phyloP scores from a whole-genome alignment of 352 stramenopile species.

The Globisporangium irregulare region DNA sequence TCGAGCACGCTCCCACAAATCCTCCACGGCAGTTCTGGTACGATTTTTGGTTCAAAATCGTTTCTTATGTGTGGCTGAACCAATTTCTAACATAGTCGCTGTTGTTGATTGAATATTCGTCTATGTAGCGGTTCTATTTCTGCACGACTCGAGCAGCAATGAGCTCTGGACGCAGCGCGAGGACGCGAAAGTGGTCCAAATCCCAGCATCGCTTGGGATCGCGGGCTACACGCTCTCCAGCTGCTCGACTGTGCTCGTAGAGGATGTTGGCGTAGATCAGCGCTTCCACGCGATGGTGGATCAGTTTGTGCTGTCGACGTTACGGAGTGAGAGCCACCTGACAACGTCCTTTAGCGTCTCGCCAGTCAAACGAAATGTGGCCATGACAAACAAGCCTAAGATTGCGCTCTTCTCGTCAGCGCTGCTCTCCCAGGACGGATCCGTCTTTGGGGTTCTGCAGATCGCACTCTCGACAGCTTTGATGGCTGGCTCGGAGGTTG shows the following conservation, averaged over 20 bases:
- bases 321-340: constrained; percentile 6
- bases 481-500: constrained; percentile 8
- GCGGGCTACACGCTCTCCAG: constrained; percentile 44
- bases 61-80: background rate
- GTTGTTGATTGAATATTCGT: background rate
- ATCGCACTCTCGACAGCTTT: constrained; percentile 33
- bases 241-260: constrained; percentile 32
- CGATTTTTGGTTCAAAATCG: background rate
- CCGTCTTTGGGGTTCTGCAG: constrained; percentile 52
- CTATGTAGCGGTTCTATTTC: constrained; percentile 43
- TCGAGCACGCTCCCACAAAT: constrained; percentile 37
- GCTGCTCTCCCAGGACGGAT: constrained; percentile 39
- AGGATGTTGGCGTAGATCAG: constrained; percentile 36
- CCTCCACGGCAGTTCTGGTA: constrained; percentile 37
- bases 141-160: constrained; percentile 58
- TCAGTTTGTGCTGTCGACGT: constrained; percentile 37
- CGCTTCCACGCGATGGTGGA: constrained; percentile 69
- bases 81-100: background rate
- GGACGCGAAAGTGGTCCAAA: constrained; percentile 39
- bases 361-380: background rate
- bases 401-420: constrained; percentile 42
- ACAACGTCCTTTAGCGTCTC: background rate
- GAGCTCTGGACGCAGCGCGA: constrained; percentile 67
- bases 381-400: constrained; percentile 15
- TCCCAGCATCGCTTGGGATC: constrained; percentile 54